A percentile compares a stretch with the other conserved stretches of the same genome.
Evolutionary conservation across 176 grass and related monocot species (phyloP).

Genomic region (Lolium rigidum): DNA sequence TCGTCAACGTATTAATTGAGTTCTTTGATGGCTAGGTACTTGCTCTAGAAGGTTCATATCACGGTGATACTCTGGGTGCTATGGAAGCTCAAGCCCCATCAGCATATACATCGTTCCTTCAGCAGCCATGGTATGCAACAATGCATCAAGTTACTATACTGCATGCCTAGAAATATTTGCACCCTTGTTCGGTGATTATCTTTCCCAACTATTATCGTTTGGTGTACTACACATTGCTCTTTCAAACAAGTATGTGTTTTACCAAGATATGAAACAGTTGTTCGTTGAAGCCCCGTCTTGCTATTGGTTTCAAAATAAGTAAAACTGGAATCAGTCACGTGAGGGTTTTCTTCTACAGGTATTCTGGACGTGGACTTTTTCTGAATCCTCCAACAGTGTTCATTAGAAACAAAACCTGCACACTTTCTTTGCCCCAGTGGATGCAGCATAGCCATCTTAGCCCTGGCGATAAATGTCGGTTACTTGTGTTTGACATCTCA

Average conservation of each 20-base stretch:
- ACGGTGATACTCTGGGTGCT: constrained; percentile 94
- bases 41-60: constrained; percentile 89
- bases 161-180: constrained; percentile 2
- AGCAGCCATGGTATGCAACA: constrained; percentile 86
- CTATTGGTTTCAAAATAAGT: constrained; percentile 22
- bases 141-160: constrained; percentile 45
- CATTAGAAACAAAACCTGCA: constrained; percentile 57
- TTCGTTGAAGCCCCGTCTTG: background rate
- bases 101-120: constrained; percentile 85
- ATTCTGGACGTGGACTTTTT: constrained; percentile 89
- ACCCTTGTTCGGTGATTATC: background rate
- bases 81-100: constrained; percentile 99
- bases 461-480: constrained; percentile 60
- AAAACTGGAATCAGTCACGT: constrained; percentile 28
- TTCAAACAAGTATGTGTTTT: constrained; percentile 1
- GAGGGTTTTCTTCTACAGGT: constrained; percentile 55
- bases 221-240: background rate
- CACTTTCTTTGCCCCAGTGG: constrained; percentile 68
- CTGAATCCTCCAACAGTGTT: constrained; percentile 80
- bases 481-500: constrained; percentile 44
- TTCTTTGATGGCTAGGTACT: constrained; percentile 61
- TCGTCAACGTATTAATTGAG: constrained; percentile 8
- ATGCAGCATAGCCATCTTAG: constrained; percentile 49
- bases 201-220: background rate
- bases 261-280: background rate